These are phyloP conservation scores for Fusarium devonianum DNA, from an alignment of 2,329 filamentous ascomycete genomes.

Conservation along the genomic window DNA sequence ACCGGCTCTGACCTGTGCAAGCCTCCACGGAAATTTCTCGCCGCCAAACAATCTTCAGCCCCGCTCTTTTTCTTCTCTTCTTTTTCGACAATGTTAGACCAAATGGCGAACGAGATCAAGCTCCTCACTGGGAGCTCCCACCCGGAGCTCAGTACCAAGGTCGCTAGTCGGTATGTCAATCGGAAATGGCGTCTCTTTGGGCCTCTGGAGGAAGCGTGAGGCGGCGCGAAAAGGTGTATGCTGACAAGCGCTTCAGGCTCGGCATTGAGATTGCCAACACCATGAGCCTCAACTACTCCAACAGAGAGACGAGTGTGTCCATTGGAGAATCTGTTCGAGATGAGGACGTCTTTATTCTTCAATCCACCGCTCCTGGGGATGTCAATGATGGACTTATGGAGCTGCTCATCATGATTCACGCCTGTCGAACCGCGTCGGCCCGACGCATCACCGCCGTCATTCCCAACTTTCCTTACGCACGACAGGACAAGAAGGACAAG, in stretches of 20 bases:
- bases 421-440: constrained; percentile 74
- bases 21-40: constrained; percentile 32
- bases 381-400: constrained; percentile 99
- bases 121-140: constrained; percentile 59
- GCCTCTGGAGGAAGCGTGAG: not conserved
- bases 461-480: constrained; percentile 94
- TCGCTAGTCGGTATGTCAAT: constrained; percentile 53
- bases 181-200: constrained; percentile 1
- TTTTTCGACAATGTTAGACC: constrained; percentile 49
- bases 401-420: constrained; percentile 97
- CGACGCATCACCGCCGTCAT: constrained; percentile 94
- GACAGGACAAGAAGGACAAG: constrained; percentile 96
- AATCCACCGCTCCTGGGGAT: constrained; percentile 92
- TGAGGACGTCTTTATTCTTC: constrained; percentile 97
- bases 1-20: constrained; percentile 23
- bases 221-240: constrained; percentile 16
- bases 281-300: constrained; percentile 83
- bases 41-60: constrained; percentile 40
- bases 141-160: constrained; percentile 55
- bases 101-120: constrained; percentile 63
- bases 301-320: constrained; percentile 87
- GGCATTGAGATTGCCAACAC: constrained; percentile 82
- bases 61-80: constrained; percentile 37
- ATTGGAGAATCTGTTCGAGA: constrained; percentile 96
- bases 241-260: constrained; percentile 59